Base-by-base conservation (phyloP, 192 early-diverging fungal species). In the Coemansia sp. region DNA sequence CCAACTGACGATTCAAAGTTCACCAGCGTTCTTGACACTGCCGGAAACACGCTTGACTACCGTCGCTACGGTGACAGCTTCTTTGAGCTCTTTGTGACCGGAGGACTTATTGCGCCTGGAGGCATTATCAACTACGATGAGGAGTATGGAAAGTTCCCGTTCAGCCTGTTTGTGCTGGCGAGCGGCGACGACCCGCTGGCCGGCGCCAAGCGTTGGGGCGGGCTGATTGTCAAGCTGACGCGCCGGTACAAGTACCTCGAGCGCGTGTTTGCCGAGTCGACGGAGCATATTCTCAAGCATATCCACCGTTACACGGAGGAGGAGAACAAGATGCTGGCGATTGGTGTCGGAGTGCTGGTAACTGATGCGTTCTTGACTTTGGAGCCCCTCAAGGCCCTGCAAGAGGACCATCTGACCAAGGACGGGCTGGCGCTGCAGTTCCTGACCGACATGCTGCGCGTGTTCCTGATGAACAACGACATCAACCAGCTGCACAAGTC, bases 361-460 rank as follows among this genome's bases (percentile, higher is more conserved):
- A 77, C 88, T 57, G 82, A 68, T 44, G 85, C 88, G 44, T 82
- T 93, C 49, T 81, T 91, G 38, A 79, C 86, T 15, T 74, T 93
- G 58, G 84, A 84, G 54, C 88, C 93, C 7, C 84, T 98, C 60
- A 84, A 75, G 38, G 84, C 85, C 46, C 73, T 96, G 59, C 86
- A 92, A 66, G 94, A 95, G 82, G 96, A 98, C 65, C 93, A 98
- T 71, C 84, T 98, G 71, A 92, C 95, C 66, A 95, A 94, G 82
- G 94, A 95, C 66, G 93, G 92, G 31, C 84, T 87, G 20, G 86
- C 92, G 12, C 80, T 97, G 49, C 82, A 86, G 40, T 98, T 97
- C 74, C 77, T 89, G 40, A 98, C 94, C 9, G 73, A 86, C 22
- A 85, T 93, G 31, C 87, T 97, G 83, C 85, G 90, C 52, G 86